Evolutionary conservation across 1,284 basidiomycete genomes (phyloP), one percentile per base, ranked within the genome.

Genomic region (Melampsora occidentalis): DNA sequence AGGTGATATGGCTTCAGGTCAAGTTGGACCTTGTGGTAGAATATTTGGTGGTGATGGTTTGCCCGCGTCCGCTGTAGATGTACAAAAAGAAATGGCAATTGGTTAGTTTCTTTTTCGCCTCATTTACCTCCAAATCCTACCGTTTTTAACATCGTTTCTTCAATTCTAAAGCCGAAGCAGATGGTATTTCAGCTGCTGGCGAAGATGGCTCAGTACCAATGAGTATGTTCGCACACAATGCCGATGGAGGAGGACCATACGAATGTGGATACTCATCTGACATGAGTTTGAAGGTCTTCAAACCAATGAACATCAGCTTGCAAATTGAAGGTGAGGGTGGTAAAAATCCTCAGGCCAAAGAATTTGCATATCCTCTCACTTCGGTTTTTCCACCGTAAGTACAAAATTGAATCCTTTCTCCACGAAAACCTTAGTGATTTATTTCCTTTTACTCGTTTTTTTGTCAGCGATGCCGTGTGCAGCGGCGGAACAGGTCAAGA

Each of bases 311-410:
- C 25, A 76, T 76, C 31, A 49, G 57, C 16, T 68, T 33, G 5
- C 73, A 76, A 53, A 69, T 76, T 42, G 73, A 76, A 63, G 73
- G 73, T 18, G 73, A 69, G 25, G 67, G 61, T 49, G 73, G 73
- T 28, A 76, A 48, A 5, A 76, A 76, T 33, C 73, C 65, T 16
- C 49, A 39, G 31, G 39, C 73, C 3, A 76, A 76, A 76, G 73
- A 76, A 22, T 76, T 76, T 61, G 73, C 42, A 35, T 76, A 76
- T 42, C 73, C 73, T 12, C 73, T 76, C 20, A 67, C 67, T 33
- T 65, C 73, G 20, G 49, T 48, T 28, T 48, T 76, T 62, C 66
- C 65, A 35, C 48, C 28, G 73, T 76, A 59, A 76, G 66, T 76
- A 14, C 16, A 33, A 28, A 33, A 6, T 2, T 64, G 6, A 33